Evolutionary conservation across 1,284 basidiomycete species (phyloP), one percentile per base, ranked within the genome.

Genomic region (Entoloma clypeatum): DNA sequence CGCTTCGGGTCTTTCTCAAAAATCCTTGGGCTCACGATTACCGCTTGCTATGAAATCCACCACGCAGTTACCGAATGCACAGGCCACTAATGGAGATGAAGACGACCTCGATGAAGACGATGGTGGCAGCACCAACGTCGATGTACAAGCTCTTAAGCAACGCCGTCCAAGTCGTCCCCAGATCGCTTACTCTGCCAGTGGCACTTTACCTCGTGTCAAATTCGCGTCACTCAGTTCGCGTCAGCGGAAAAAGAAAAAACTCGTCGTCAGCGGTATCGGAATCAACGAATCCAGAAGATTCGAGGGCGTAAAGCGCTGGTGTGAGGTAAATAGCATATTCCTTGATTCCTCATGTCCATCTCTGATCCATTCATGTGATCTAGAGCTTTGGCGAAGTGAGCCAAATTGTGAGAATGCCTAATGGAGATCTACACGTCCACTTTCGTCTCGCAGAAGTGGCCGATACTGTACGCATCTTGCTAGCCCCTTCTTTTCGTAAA

Each of bases 351-450:
- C 46, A 27, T 43, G 39, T 33, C 27, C 34, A 38, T 28, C 35
- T 7, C 28, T 44, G 27, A 43, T 42, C 29, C 13, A 6, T 19
- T 14, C 14, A n/a, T 38, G 24, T 21, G 43, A 31, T 25, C 23
- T 44, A 86, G 84, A 76, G 71, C 42, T 87, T 87, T 60, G 84
- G 84, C 21, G 81, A 86, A 59, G 61, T 87, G 7, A 78, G 72
- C 50, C 74, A 79, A 49, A 85, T 87, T 53, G 72, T 68, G 26
- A 69, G 84, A 41, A 75, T 81, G 69, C 78, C 79, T 24, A 86
- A 84, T 49, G 80, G 79, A 29, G 84, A 87, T 59, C 62, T 87
- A 17, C 77, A 84, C 53, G 69, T 87, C 36, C 76, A 81, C 54
- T 87, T 86, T 55, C 71, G 75, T 36, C 75, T 74, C 44, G 69